Evolutionary conservation across 2,329 filamentous ascomycete species (phyloP), one percentile per base, ranked within the genome.

Genomic region (Aspergillus piperis): DNA sequence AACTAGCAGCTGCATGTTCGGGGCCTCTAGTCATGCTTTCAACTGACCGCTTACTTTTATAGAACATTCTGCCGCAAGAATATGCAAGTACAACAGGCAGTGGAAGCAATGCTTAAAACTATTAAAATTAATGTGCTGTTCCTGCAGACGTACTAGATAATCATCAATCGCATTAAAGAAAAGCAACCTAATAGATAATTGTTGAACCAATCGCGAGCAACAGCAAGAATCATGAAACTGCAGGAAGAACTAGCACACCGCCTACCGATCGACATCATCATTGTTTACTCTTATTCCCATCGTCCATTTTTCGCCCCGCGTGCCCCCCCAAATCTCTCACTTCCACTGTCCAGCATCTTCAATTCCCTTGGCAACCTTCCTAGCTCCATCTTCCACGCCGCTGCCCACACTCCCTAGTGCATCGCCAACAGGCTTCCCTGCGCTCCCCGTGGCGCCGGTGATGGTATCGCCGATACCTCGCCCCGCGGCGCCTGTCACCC

Each of bases 341-440:
- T 62, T 71, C 83, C 84, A 86, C 69, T 86, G 73, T 3, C 85
- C 85, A 10, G 84, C 84, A 67, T 86, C 77, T 73, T 87, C 84
- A 6, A 84, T 80, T 0, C 84, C 84, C 73, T 83, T 80, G 13
- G 81, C 80, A 2, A 86, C 77, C 50, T 73, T 75, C 47, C 77
- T 75, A 39, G 79, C 72, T 1, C 83, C 86, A 48, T 78, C 76
- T 74, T 86, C 79, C 2, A 88, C 65, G 0, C 84, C 84, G 1
- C 78, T 81, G 5, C 83, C 83, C 7, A 85, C 68, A 64, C 80
- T 83, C 7, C 80, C 78, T 11, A 88, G 58, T 2, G 80, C 84
- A 65, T 88, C 82, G 7, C 85, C 85, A 1, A 88, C 68, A 1
- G 84, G 83, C 58, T 79, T 80, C 15, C 83, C 84, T 8, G 79